Conservation (phyloP, 2,329 filamentous ascomycete species). For the Phialophora chinensis region DNA sequence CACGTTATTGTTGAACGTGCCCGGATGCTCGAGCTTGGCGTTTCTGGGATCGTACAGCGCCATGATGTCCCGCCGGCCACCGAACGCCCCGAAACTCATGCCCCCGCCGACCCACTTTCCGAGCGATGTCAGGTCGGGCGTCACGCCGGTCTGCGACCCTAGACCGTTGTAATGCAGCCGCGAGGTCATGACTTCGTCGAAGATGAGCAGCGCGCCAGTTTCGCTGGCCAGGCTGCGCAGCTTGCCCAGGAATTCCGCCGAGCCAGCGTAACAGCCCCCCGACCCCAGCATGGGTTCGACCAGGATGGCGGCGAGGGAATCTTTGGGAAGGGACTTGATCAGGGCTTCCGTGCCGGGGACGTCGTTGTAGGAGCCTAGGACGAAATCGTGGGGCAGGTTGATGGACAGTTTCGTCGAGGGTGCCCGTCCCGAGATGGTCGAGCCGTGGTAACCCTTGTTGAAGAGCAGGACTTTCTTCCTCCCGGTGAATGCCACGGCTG, state of each 20-base stretch:
- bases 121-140: conserved; percentile 67
- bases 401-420: conserved; percentile 46
- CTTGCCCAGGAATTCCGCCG: conserved; percentile 57
- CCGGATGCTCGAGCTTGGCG: conserved; percentile 59
- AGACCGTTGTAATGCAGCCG: conserved; percentile 61
- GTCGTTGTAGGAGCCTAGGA: conserved; percentile 69
- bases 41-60: conserved; percentile 58
- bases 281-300: conserved; percentile 71
- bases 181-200: conserved; percentile 76
- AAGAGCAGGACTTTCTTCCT: conserved; percentile 22
- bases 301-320: conserved; percentile 66
- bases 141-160: conserved; percentile 47
- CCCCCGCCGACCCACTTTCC: conserved; percentile 73
- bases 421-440: conserved; percentile 53
- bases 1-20: conserved; percentile 73
- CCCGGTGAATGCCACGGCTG: conserved; percentile 37
- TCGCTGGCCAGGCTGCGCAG: conserved; percentile 57
- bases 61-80: conserved; percentile 66
- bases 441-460: conserved; percentile 71
- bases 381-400: conserved; percentile 62
- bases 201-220: conserved; percentile 64
- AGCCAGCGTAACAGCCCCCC: conserved; percentile 63
- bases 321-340: conserved; percentile 46
- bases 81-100: conserved; percentile 70
- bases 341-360: conserved; percentile 52